Percentiles rank a stretch among this genome's conserved stretches.
Evolutionary conservation across 192 early-diverging fungal species (phyloP).

Genomic region (Coemansia sp.): DNA sequence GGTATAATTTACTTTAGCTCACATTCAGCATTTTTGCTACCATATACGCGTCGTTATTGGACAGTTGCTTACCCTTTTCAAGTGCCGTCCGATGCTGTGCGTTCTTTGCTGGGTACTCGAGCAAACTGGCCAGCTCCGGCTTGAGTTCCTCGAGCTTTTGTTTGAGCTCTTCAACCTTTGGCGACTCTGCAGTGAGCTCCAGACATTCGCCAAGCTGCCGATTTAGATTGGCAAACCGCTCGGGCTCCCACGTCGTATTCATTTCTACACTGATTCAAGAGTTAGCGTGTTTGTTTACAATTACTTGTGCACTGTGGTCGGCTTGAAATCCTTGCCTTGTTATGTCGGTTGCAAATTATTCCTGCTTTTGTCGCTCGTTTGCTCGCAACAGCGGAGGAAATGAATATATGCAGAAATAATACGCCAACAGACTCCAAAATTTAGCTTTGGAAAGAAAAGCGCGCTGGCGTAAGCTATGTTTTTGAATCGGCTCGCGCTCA

Average conservation of each 20-base stretch:
- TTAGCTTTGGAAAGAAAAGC: neutral
- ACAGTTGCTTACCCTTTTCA: constrained; percentile 29
- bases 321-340: neutral
- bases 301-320: no score
- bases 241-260: constrained; percentile 53
- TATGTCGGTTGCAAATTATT: neutral
- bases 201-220: constrained; percentile 39
- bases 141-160: constrained; percentile 40
- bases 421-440: neutral
- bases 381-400: neutral
- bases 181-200: constrained; percentile 34
- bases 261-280: constrained; percentile 21
- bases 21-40: neutral
- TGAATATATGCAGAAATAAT: constrained; percentile 1
- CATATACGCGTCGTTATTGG: neutral
- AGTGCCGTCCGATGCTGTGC: constrained; percentile 43
- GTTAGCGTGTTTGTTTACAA: neutral
- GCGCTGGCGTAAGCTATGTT: neutral
- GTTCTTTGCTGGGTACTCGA: constrained; percentile 46
- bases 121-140: constrained; percentile 40
- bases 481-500: neutral
- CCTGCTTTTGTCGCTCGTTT: neutral
- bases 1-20: neutral
- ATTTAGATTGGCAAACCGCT: constrained; percentile 46
- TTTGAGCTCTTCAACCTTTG: constrained; percentile 36